Evolutionary conservation across 1,284 basidiomycete genomes (phyloP), one percentile per base, ranked within the genome.

Genomic region (Ganoderma multipileum): DNA sequence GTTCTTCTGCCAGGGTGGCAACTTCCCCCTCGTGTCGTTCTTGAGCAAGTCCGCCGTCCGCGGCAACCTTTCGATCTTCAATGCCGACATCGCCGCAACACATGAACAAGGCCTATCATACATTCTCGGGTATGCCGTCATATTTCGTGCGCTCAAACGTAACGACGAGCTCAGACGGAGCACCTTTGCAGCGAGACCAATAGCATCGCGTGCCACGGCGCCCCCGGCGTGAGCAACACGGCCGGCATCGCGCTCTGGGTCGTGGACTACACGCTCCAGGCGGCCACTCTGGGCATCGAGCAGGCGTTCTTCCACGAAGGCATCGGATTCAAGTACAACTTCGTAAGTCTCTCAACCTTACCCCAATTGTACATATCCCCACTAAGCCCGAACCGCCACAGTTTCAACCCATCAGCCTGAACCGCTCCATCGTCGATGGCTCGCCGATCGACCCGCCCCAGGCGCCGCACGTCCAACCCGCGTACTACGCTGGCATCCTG

Each of bases 191-290:
- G 76, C 2, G 80, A 80, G 68, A 80, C 79, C 9, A 79, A 78
- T 47, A 79, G 77, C 68, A 75, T 77, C 58, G 79, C 80, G 2
- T 83, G 82, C 72, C 83, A 82, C 81, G 91, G 91, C 67, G 86
- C 88, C 11, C 89, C 90, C 42, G 87, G 87, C 2, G 87, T 91
- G 23, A 90, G 89, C 76, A 89, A 93, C 74, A 87, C 87, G 1
- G 91, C 87, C 16, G 91, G 91, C 42, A 89, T 90, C 6, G 87
- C 89, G 20, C 78, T 93, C 30, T 92, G 91, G 91, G 82, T 84
- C 1, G 79, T 91, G 66, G 90, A 92, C 75, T 91, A 92, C 75
- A 80, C 84, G 0, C 79, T 93, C 7, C 89, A 81, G 65, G 80
- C 81, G 1, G 79, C 82, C 0, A 75, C 78, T 7, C 69, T 83